Conservation (phyloP, 331 rosid species). For the Quercus phellos region DNA sequence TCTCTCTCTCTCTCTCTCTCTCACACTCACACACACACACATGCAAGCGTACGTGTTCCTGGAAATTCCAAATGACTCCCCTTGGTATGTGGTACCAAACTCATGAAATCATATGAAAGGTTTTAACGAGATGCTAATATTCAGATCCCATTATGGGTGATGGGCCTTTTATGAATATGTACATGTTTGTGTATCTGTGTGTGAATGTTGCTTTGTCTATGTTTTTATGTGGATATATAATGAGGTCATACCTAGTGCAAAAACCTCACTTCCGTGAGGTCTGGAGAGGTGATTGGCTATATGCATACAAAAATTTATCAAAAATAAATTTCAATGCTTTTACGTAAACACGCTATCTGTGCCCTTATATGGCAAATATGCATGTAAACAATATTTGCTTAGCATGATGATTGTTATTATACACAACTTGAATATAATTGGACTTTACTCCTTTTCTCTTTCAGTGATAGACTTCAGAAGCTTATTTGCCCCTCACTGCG, state of each 20-base stretch:
- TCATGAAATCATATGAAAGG: neutral
- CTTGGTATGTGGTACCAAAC: neutral
- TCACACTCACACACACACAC: neutral
- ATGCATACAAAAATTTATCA: neutral
- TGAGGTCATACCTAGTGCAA: too few species aligned
- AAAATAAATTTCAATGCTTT: neutral
- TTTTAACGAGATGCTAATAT: neutral
- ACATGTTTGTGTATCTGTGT: neutral
- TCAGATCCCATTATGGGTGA: neutral
- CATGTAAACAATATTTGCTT: neutral
- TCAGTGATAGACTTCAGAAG: neutral
- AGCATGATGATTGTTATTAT: neutral
- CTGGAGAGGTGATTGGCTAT: neutral
- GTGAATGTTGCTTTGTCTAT: too few species aligned
- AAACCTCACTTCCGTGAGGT: too few species aligned
- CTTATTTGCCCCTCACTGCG: neutral
- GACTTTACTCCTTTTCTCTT: neutral
- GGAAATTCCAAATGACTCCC: neutral
- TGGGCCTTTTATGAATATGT: neutral
- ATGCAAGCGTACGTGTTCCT: neutral
- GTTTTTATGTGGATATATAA: too few species aligned
- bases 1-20: neutral
- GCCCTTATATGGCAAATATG: neutral
- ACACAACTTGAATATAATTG: neutral
- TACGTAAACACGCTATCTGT: neutral